These are phyloP conservation scores for Ajuga chamaepitys DNA, from an alignment of 257 asterid species.

Conservation along the genomic window DNA sequence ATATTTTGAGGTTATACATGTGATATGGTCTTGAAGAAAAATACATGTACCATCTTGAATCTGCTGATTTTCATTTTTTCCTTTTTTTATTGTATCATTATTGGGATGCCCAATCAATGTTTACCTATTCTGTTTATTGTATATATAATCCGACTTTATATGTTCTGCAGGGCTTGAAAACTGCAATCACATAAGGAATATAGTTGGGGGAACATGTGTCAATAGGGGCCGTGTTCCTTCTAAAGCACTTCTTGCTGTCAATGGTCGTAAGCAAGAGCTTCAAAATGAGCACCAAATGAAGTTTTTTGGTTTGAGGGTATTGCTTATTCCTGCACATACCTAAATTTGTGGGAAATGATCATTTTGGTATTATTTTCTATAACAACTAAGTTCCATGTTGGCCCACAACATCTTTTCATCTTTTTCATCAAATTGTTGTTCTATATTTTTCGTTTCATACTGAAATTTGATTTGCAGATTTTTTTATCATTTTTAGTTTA, in stretches of 20 bases:
- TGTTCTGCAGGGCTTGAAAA: conserved; percentile 68
- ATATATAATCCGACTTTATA: background rate
- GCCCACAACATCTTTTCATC: background rate
- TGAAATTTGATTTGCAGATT: background rate
- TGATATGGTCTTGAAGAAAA: background rate
- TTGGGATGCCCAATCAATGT: no score
- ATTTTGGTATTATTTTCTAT: background rate
- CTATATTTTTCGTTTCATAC: background rate
- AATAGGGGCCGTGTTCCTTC: conserved; percentile 93
- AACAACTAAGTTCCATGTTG: background rate
- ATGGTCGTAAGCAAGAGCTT: conserved; percentile 92
- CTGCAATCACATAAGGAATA: conserved; percentile 81
- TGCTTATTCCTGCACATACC: conserved; percentile 10
- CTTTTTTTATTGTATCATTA: no score
- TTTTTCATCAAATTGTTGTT: no score
- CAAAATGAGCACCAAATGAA: conserved; percentile 82
- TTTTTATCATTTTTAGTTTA: background rate
- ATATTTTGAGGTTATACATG: background rate
- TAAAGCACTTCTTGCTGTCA: conserved; percentile 82
- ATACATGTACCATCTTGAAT: no score
- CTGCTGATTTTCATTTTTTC: no score
- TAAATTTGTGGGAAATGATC: background rate
- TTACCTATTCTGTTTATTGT: conserved; percentile 3
- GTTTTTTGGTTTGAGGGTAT: conserved; percentile 83
- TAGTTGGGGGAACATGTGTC: conserved; percentile 89